phyloP scores from a whole-genome alignment of 805 yeast genomes.

The Kluyveromyces aestuarii region DNA sequence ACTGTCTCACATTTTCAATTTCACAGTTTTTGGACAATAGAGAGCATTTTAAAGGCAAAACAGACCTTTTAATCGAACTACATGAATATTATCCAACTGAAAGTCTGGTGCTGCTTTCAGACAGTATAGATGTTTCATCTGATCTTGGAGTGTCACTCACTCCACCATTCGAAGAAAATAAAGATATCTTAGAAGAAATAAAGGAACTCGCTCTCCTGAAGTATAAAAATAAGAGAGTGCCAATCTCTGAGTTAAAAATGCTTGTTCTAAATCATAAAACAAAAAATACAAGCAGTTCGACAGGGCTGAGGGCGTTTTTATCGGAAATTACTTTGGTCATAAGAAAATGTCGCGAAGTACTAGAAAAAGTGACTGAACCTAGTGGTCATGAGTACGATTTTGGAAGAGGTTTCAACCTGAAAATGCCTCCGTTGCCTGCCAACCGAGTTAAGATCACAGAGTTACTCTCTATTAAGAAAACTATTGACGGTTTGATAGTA shows the following conservation, averaged over 20 bases:
- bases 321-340: neutral
- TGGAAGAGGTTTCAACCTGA: constrained; percentile 6
- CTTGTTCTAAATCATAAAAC: neutral
- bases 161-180: neutral
- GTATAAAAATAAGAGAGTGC: neutral
- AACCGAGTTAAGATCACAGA: constrained; percentile 2
- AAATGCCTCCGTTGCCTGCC: constrained; percentile 1
- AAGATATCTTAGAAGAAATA: neutral
- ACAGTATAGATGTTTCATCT: neutral
- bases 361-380: neutral
- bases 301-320: constrained; percentile 7
- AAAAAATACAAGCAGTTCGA: neutral
- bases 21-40: constrained; percentile 22
- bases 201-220: neutral
- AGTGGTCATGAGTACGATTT: neutral
- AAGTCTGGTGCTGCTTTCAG: constrained; percentile 27
- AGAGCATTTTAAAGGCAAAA: constrained; percentile 2
- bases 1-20: constrained; percentile 28
- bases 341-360: constrained; percentile 1
- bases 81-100: constrained; percentile 46
- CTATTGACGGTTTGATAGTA: constrained; percentile 5
- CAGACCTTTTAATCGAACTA: constrained; percentile 27
- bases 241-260: neutral
- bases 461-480: constrained; percentile 1
- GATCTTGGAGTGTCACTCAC: neutral